These are phyloP conservation scores for Pseudocercospora cruenta DNA, from an alignment of 2,329 filamentous ascomycete species.

Conservation along the genomic window DNA sequence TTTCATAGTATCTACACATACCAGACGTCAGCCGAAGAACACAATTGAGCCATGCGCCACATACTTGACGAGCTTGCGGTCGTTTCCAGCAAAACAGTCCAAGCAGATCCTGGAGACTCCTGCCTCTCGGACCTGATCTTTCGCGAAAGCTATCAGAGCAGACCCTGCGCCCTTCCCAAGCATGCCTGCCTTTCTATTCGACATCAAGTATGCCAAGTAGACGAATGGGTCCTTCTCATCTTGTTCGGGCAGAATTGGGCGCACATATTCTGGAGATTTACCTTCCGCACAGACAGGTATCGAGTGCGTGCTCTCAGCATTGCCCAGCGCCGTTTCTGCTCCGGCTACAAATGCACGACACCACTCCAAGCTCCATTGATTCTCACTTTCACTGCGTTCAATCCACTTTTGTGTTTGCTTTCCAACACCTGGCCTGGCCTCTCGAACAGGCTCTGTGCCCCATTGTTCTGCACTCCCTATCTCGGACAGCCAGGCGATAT, in stretches of 20 bases:
- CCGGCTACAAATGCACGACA: conserved; percentile 23
- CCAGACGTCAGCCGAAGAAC: neutral
- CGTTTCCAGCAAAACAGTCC: conserved; percentile 27
- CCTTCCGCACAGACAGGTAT: conserved; percentile 20
- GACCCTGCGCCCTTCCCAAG: conserved; percentile 18
- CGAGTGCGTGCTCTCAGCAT: neutral
- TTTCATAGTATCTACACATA: conserved; percentile 24
- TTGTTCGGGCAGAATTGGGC: conserved; percentile 66
- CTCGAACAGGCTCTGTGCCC: conserved; percentile 18
- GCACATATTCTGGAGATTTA: conserved; percentile 23
- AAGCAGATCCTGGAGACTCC: conserved; percentile 22
- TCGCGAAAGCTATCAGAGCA: conserved; percentile 21
- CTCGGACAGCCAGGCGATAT: conserved; percentile 21
- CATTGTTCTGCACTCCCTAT: conserved; percentile 27
- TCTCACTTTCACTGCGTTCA: conserved; percentile 20
- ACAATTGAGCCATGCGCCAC: conserved; percentile 2
- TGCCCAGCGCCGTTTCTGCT: conserved; percentile 5
- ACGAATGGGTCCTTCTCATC: conserved; percentile 21
- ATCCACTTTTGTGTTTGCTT: conserved; percentile 15
- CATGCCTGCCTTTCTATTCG: conserved; percentile 19
- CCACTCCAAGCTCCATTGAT: conserved; percentile 17
- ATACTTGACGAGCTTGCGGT: conserved; percentile 23
- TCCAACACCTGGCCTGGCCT: conserved; percentile 2
- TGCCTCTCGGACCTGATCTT: conserved; percentile 4
- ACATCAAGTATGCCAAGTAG: conserved; percentile 25